phyloP scores from a whole-genome alignment of 257 asterid species.

The Buddleja alternifolia region DNA sequence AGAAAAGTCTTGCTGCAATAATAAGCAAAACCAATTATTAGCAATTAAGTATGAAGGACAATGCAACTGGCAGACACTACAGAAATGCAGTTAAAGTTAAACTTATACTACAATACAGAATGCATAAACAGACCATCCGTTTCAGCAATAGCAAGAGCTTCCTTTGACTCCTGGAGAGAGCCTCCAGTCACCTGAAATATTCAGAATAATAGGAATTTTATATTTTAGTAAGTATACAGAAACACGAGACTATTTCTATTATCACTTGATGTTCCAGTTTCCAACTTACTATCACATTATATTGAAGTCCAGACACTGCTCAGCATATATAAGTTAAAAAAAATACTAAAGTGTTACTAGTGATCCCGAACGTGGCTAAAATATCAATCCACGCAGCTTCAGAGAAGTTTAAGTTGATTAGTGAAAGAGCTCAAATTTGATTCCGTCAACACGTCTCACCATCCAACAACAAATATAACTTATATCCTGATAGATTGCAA shows the following conservation, averaged over 20 bases:
- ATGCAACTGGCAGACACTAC: neutral
- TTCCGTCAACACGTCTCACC: conserved; percentile 9
- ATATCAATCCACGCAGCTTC: conserved; percentile 3
- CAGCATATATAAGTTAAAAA: neutral
- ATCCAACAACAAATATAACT: neutral
- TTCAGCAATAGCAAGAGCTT: conserved; percentile 96
- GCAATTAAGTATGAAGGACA: conserved; percentile 1
- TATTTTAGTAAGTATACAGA: conserved; percentile 7
- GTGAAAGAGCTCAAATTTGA: neutral
- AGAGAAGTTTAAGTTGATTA: neutral
- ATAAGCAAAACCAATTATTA: neutral
- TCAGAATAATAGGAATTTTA: conserved; percentile 15
- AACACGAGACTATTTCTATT: neutral
- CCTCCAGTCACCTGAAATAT: conserved; percentile 87
- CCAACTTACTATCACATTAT: conserved; percentile 10
- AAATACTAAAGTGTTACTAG: neutral
- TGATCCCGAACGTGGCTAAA: conserved; percentile 7
- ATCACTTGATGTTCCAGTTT: conserved; percentile 8
- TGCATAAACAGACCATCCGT: conserved; percentile 70
- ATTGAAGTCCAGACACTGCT: neutral
- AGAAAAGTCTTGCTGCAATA: conserved; percentile 82
- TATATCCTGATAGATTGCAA: neutral
- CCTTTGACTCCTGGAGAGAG: conserved; percentile 87
- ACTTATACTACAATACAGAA: conserved; percentile 16
- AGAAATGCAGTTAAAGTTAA: conserved; percentile 11